Conservation (phyloP, 2,329 filamentous ascomycete species). For the Calonectria leucothoes region DNA sequence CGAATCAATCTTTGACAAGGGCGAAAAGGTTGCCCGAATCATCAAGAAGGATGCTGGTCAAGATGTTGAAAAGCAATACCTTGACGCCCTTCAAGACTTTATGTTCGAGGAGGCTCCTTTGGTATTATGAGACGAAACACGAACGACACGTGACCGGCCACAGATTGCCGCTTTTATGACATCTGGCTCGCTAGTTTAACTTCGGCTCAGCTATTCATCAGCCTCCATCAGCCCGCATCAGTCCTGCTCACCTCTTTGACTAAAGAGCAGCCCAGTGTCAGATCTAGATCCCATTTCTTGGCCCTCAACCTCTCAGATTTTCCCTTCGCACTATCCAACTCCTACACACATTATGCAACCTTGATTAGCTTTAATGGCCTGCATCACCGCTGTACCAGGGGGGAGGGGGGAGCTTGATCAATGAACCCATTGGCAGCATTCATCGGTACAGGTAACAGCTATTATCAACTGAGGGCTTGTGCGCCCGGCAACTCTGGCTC, state of each 20-base stretch:
- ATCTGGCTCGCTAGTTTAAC: neutral
- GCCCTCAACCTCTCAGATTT: neutral
- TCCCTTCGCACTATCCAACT: too few species aligned
- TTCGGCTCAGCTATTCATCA: constrained; percentile 2
- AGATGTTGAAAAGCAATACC: neutral
- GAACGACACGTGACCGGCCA: neutral
- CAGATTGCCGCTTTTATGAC: neutral
- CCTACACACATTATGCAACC: neutral
- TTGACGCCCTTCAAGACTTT: neutral
- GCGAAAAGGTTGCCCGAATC: neutral
- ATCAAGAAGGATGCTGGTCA: neutral
- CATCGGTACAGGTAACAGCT: too few species aligned
- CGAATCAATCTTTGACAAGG: neutral
- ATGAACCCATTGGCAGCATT: too few species aligned
- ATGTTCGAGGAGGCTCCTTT: neutral
- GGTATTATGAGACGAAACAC: neutral
- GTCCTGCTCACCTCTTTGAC: neutral
- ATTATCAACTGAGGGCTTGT: too few species aligned
- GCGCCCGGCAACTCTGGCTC: too few species aligned
- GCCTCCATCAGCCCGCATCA: neutral
- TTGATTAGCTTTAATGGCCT: too few species aligned
- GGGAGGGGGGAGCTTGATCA: too few species aligned
- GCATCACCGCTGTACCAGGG: too few species aligned
- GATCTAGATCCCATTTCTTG: neutral
- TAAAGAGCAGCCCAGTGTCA: neutral